Conservation (phyloP, 2,329 filamentous ascomycete genomes). For the Aspergillus felis region DNA sequence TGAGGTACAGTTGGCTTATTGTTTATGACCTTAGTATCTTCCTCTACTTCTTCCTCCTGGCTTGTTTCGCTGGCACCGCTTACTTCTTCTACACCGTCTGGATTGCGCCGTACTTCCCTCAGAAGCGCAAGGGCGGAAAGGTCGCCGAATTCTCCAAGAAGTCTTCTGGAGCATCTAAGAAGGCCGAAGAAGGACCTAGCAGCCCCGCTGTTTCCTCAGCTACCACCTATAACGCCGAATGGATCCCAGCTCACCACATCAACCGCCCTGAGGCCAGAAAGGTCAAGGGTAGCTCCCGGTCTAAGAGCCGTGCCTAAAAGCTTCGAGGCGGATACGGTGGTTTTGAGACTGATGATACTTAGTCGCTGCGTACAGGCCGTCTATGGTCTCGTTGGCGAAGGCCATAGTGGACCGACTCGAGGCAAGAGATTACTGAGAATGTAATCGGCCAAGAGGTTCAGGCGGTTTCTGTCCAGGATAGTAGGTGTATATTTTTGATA, state of each 20-base stretch:
- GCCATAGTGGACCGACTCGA: conserved; percentile 8
- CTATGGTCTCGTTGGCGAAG: conserved; percentile 8
- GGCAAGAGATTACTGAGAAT: conserved; percentile 18
- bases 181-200: conserved; percentile 68
- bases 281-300: conserved; percentile 49
- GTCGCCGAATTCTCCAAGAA: conserved; percentile 63
- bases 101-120: conserved; percentile 93
- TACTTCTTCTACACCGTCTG: conserved; percentile 99
- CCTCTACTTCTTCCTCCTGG: conserved; percentile 87
- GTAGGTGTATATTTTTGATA: conserved; percentile 22
- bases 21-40: conserved; percentile 66
- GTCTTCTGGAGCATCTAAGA: conserved; percentile 61
- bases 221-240: conserved; percentile 83
- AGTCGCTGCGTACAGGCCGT: conserved; percentile 1
- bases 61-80: conserved; percentile 70
- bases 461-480: conserved; percentile 11
- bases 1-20: conserved; percentile 1
- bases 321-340: conserved; percentile 1
- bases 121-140: conserved; percentile 61
- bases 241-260: conserved; percentile 88
- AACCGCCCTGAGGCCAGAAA: conserved; percentile 72
- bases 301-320: conserved; percentile 34
- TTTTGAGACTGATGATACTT: conserved; percentile 3
- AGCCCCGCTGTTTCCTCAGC: conserved; percentile 65
- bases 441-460: conserved; percentile 12